Conservation (phyloP, 208 protist genomes). For the Acanthamoeba royreba region DNA sequence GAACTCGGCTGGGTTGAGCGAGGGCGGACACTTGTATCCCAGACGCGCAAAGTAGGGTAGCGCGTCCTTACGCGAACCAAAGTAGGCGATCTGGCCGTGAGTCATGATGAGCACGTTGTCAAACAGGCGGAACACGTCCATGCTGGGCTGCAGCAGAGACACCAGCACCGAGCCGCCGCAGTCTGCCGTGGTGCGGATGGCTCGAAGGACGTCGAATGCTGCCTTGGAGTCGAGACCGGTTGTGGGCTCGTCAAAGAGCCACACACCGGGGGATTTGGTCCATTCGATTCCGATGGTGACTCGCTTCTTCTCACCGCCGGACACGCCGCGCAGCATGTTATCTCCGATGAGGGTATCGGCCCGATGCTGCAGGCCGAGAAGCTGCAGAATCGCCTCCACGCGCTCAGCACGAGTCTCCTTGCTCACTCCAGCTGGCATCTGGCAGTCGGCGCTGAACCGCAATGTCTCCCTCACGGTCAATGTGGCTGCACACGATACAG, state of each 20-base stretch:
- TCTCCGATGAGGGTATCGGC: conserved; percentile 43
- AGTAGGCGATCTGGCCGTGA: conserved; percentile 55
- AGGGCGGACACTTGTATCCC: conserved; percentile 49
- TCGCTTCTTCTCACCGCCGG: conserved; percentile 48
- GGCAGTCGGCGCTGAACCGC: conserved; percentile 56
- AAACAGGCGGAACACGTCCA: conserved; percentile 47
- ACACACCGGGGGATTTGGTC: not conserved
- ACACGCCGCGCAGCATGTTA: conserved; percentile 20
- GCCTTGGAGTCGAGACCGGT: conserved; percentile 37
- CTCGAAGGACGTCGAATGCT: conserved; percentile 2
- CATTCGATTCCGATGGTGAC: conserved; percentile 42
- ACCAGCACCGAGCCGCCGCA: not conserved
- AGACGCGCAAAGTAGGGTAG: conserved; percentile 43
- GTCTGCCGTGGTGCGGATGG: not conserved
- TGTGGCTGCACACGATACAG: too few relatives aligned
- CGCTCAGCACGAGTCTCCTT: not conserved
- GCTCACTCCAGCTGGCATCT: not conserved
- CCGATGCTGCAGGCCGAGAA: not conserved
- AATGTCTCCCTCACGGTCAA: conserved; percentile 66
- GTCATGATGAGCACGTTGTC: conserved; percentile 48
- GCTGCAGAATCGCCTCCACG: not conserved
- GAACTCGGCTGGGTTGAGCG: conserved; percentile 62
- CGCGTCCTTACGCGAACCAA: conserved; percentile 4
- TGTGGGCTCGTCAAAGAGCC: conserved; percentile 37
- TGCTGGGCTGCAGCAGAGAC: conserved; percentile 31